Percentiles rank a stretch among this genome's conserved stretches.
phyloP scores from a whole-genome alignment of 352 stramenopile genomes.

The Halophytophthora batemanensis region DNA sequence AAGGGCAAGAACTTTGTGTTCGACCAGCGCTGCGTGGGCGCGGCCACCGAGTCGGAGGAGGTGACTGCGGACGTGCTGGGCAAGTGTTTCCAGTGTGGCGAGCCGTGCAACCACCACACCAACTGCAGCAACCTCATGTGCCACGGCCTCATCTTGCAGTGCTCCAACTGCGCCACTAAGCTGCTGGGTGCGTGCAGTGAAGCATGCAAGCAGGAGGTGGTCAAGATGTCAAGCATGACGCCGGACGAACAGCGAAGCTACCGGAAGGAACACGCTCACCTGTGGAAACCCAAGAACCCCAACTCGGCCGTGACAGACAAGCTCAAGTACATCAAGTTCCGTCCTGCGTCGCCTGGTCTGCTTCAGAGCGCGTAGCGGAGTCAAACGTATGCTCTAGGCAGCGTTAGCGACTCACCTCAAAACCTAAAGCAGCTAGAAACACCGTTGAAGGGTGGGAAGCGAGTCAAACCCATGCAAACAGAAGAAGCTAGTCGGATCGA shows the following conservation, averaged over 20 bases:
- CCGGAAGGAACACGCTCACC: constrained; percentile 48
- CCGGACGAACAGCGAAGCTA: constrained; percentile 47
- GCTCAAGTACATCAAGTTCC: constrained; percentile 53
- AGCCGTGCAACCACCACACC: constrained; percentile 43
- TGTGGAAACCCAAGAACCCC: constrained; percentile 56
- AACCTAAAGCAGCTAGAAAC: too few relatives aligned
- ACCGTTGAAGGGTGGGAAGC: constrained; percentile 4
- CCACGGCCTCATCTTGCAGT: constrained; percentile 59
- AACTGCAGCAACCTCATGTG: constrained; percentile 66
- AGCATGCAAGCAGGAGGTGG: constrained; percentile 48
- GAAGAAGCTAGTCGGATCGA: not conserved
- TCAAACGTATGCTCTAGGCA: not conserved
- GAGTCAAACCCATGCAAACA: too few relatives aligned
- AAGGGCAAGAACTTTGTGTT: constrained; percentile 78
- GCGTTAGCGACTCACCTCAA: too few relatives aligned
- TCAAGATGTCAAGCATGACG: constrained; percentile 54
- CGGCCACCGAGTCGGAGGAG: constrained; percentile 33
- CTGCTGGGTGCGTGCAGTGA: constrained; percentile 46
- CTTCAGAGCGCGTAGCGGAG: constrained; percentile 9
- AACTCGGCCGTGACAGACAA: constrained; percentile 29
- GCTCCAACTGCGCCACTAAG: constrained; percentile 26
- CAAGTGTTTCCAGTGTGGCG: constrained; percentile 57
- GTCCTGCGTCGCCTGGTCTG: constrained; percentile 30
- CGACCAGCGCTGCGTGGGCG: constrained; percentile 62
- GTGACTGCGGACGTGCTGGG: constrained; percentile 65